These are phyloP conservation scores for Salix dunnii DNA, from an alignment of 345 rosid genomes.

Conservation along the genomic window DNA sequence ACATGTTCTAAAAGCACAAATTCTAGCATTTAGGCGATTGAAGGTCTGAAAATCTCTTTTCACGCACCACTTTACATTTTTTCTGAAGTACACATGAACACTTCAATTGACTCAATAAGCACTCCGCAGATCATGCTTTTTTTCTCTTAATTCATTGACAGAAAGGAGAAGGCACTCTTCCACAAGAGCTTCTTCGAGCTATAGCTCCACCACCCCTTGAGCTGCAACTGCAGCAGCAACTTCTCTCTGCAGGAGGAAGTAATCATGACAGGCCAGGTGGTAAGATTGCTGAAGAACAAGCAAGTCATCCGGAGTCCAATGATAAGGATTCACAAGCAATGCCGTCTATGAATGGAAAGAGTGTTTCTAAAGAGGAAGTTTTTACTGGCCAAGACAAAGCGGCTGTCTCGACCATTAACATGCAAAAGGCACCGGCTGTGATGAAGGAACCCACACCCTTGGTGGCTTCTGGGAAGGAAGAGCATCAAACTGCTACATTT, in stretches of 20 bases:
- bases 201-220: slow-evolving; percentile 91
- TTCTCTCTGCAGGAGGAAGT: slow-evolving; percentile 50
- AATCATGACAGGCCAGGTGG: slow-evolving; percentile 58
- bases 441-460: slow-evolving; percentile 50
- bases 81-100: neutral
- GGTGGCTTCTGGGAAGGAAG: slow-evolving; percentile 56
- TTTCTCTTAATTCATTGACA: slow-evolving; percentile 35
- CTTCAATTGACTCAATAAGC: slow-evolving; percentile 5
- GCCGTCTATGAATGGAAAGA: slow-evolving; percentile 45
- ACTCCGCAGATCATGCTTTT: neutral
- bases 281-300: slow-evolving; percentile 56
- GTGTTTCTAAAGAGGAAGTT: slow-evolving; percentile 55
- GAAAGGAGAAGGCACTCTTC: slow-evolving; percentile 95
- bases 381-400: slow-evolving; percentile 58
- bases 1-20: slow-evolving; percentile 97
- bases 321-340: slow-evolving; percentile 51
- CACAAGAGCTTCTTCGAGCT: slow-evolving; percentile 89
- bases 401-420: slow-evolving; percentile 40
- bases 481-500: slow-evolving; percentile 54
- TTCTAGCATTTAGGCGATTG: slow-evolving; percentile 88
- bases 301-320: slow-evolving; percentile 48
- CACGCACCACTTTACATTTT: neutral
- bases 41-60: slow-evolving; percentile 51
- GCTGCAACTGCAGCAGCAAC: slow-evolving; percentile 52
- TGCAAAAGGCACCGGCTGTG: slow-evolving; percentile 40